Percentiles rank a stretch among this genome's conserved stretches.
phyloP scores from a whole-genome alignment of 352 stramenopile species.

The Elongisporangium prolatum region DNA sequence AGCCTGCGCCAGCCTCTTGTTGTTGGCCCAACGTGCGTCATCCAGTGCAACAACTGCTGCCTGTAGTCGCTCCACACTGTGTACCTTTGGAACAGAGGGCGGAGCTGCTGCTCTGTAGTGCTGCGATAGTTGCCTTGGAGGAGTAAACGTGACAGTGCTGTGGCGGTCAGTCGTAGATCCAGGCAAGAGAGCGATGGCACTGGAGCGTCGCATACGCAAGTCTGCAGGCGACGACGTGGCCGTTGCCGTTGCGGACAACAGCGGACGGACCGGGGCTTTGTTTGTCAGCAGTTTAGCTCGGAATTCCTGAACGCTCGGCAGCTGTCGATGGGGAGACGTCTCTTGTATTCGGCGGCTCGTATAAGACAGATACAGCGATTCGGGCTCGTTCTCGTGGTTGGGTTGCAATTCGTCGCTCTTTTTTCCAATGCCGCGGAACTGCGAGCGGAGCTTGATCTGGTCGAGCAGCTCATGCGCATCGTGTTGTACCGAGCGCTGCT shows the following conservation, averaged over 20 bases:
- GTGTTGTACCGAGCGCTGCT: neutral
- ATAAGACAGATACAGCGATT: slow-evolving; percentile 54
- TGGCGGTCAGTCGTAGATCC: neutral
- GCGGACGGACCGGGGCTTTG: slow-evolving; percentile 25
- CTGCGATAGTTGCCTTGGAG: neutral
- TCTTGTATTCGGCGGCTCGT: slow-evolving; percentile 50
- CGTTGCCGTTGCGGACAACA: slow-evolving; percentile 2
- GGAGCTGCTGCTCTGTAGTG: neutral
- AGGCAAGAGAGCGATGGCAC: neutral
- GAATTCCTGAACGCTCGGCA: slow-evolving; percentile 48
- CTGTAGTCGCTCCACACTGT: slow-evolving; percentile 61
- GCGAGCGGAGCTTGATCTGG: neutral
- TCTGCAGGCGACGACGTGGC: neutral
- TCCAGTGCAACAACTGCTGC: slow-evolving; percentile 39
- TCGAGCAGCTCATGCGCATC: neutral
- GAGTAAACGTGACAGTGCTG: neutral
- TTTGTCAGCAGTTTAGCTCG: slow-evolving; percentile 36
- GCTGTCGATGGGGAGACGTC: slow-evolving; percentile 27
- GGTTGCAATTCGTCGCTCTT: neutral
- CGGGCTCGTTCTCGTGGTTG: slow-evolving; percentile 1
- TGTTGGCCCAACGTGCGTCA: slow-evolving; percentile 30
- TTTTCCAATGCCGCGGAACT: neutral
- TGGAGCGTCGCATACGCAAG: neutral
- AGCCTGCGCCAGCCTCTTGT: slow-evolving; percentile 26
- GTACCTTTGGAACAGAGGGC: slow-evolving; percentile 5